phyloP scores from a whole-genome alignment of 371 early-diverging fungal genomes.

The Mortierella sp. region DNA sequence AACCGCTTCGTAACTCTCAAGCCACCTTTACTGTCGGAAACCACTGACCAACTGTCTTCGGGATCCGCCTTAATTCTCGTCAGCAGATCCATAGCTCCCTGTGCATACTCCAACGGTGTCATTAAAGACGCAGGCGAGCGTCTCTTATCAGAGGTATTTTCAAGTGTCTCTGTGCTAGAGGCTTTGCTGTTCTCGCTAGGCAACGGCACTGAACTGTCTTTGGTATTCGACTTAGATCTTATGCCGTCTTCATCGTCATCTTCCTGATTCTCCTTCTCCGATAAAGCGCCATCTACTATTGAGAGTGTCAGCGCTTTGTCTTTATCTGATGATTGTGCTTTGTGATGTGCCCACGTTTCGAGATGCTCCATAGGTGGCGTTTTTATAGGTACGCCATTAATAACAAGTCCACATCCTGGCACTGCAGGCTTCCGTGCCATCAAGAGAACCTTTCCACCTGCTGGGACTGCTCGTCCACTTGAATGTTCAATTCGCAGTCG shows the following conservation, averaged over 20 bases:
- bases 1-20: conserved; percentile 62
- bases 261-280: conserved; percentile 29
- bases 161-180: neutral
- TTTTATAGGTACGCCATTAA: conserved; percentile 49
- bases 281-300: conserved; percentile 25
- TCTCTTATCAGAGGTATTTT: neutral
- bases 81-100: conserved; percentile 41
- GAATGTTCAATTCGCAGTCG: conserved; percentile 67
- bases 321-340: conserved; percentile 14
- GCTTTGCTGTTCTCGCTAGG: neutral
- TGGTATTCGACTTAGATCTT: neutral
- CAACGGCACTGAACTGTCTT: neutral
- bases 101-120: conserved; percentile 42
- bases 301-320: conserved; percentile 24
- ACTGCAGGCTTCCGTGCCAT: conserved; percentile 58
- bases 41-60: conserved; percentile 62
- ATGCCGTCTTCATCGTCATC: conserved; percentile 27
- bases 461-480: conserved; percentile 65
- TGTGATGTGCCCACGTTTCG: conserved; percentile 25
- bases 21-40: conserved; percentile 64
- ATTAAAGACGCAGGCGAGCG: neutral
- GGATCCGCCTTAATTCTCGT: conserved; percentile 31
- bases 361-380: conserved; percentile 48
- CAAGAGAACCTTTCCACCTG: conserved; percentile 64
- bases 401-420: conserved; percentile 45